Conservation (phyloP, 306 rosid genomes). For the Sophora flavescens region DNA sequence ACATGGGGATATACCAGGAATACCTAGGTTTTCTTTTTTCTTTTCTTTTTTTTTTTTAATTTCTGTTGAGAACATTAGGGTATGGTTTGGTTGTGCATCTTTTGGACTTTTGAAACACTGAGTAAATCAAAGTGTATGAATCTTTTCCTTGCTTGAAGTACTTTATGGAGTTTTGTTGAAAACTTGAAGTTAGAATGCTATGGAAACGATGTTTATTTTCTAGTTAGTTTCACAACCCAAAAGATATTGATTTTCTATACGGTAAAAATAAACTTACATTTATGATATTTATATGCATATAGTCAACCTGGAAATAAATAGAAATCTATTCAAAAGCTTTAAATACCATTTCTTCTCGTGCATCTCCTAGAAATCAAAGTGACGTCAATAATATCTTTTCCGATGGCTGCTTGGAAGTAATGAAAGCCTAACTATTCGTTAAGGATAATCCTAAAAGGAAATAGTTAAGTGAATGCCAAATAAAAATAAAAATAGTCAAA, state of each 20-base stretch:
- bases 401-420: conserved; percentile 83
- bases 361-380: conserved; percentile 89
- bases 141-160: not conserved
- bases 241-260: conserved; percentile 13
- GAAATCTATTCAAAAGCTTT: conserved; percentile 1
- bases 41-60: too few species aligned
- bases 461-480: conserved; percentile 20
- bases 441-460: conserved; percentile 59
- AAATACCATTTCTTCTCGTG: conserved; percentile 84
- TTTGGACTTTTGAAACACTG: not conserved
- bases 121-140: not conserved
- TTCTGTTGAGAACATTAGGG: not conserved
- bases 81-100: not conserved
- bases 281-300: not conserved
- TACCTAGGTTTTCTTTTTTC: too few species aligned
- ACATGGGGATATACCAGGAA: too few species aligned
- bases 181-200: not conserved
- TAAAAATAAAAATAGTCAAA: conserved; percentile 29
- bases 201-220: not conserved
- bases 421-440: conserved; percentile 66
- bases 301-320: conserved; percentile 32
- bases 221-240: not conserved
- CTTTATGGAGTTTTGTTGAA: not conserved
- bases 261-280: not conserved
- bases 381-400: conserved; percentile 73